Percentiles rank a stretch among this genome's conserved stretches.
Conservation (phyloP, 1,139 yeast genomes). For the Blastobotrys aristatus region DNA sequence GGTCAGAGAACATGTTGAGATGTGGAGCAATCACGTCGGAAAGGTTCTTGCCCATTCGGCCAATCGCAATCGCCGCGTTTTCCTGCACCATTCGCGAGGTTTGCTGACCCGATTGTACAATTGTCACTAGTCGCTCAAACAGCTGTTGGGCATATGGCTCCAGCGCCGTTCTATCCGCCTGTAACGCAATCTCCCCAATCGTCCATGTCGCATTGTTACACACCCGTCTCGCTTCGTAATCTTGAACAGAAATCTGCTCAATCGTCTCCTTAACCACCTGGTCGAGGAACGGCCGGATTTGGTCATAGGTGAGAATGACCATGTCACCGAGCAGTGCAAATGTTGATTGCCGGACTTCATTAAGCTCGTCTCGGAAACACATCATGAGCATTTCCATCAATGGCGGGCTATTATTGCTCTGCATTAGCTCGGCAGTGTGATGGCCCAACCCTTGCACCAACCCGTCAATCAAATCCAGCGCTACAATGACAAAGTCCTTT, state of each 20-base stretch:
- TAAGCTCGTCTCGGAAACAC: constrained; percentile 70
- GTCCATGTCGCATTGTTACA: constrained; percentile 94
- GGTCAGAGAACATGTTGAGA: constrained; percentile 49
- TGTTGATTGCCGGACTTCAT: constrained; percentile 89
- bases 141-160: constrained; percentile 55
- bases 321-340: constrained; percentile 88
- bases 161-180: constrained; percentile 44
- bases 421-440: constrained; percentile 55
- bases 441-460: constrained; percentile 79
- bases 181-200: constrained; percentile 75
- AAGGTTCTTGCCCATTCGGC: constrained; percentile 71
- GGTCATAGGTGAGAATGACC: constrained; percentile 57
- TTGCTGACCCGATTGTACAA: constrained; percentile 51
- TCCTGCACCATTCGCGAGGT: constrained; percentile 57
- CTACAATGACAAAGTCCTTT: constrained; percentile 83
- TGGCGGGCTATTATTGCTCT: constrained; percentile 34
- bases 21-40: constrained; percentile 58
- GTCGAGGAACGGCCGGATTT: constrained; percentile 54
- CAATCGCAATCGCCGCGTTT: constrained; percentile 88
- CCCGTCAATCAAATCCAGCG: constrained; percentile 87
- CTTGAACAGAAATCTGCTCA: constrained; percentile 51
- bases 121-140: constrained; percentile 57
- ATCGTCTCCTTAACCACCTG: constrained; percentile 60
- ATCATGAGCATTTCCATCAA: constrained; percentile 60
- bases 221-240: constrained; percentile 51